Evolutionary conservation across 1,284 basidiomycete genomes (phyloP).

Genomic region (Gomphus sp.): DNA sequence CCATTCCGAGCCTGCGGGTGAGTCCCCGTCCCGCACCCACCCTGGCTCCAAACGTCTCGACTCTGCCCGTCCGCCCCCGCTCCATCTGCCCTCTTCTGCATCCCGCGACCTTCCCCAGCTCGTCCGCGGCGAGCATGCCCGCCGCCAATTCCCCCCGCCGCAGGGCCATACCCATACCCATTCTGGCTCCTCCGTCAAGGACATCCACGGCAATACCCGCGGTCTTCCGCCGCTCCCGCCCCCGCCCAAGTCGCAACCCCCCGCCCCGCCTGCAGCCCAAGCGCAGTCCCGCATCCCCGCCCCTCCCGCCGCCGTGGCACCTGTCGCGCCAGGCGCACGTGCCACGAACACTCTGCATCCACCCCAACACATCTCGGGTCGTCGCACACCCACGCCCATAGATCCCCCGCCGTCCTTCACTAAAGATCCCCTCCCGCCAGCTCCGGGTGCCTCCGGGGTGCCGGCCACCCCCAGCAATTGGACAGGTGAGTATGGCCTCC

Average conservation of each 20-base stretch:
- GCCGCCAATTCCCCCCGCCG: neutral
- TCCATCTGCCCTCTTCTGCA: constrained; percentile 7
- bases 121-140: constrained; percentile 39
- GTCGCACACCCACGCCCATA: constrained; percentile 48
- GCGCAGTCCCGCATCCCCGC: constrained; percentile 18
- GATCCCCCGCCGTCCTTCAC: constrained; percentile 38
- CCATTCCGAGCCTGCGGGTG: neutral
- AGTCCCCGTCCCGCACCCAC: neutral
- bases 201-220: constrained; percentile 20
- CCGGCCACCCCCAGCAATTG: constrained; percentile 20
- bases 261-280: constrained; percentile 41
- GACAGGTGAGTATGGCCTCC: constrained; percentile 44
- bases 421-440: constrained; percentile 43
- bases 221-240: constrained; percentile 60
- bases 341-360: constrained; percentile 12
- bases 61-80: neutral
- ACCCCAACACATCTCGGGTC: constrained; percentile 24
- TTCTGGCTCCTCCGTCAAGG: constrained; percentile 12
- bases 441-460: constrained; percentile 26
- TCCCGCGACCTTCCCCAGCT: constrained; percentile 50
- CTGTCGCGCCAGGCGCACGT: no score
- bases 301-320: constrained; percentile 16
- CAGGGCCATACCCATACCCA: constrained; percentile 4
- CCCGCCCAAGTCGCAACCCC: constrained; percentile 51
- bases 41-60: neutral